Conservation (phyloP, 495 filamentous ascomycete genomes). For the Tuber magnatum region DNA sequence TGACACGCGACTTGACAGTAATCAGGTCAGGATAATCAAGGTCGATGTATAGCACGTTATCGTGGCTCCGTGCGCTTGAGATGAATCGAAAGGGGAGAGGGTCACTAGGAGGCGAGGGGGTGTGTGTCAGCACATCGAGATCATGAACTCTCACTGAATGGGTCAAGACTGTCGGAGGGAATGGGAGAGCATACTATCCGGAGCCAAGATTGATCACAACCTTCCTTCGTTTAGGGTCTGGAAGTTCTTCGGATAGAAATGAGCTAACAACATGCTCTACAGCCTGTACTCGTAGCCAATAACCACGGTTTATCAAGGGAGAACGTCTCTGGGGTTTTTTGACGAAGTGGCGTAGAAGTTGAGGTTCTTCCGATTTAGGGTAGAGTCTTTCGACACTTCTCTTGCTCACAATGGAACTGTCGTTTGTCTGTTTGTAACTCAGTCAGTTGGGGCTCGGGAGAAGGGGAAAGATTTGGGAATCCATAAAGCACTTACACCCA, state of each 20-base stretch:
- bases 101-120: slow-evolving; percentile 55
- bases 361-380: slow-evolving; percentile 56
- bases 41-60: slow-evolving; percentile 64
- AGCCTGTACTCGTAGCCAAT: slow-evolving; percentile 76
- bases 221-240: slow-evolving; percentile 51
- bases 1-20: slow-evolving; percentile 60
- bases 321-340: slow-evolving; percentile 70
- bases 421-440: slow-evolving; percentile 63
- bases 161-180: neutral
- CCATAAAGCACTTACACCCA: slow-evolving; percentile 51
- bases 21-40: slow-evolving; percentile 82
- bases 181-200: slow-evolving; percentile 61
- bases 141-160: neutral
- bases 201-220: slow-evolving; percentile 81
- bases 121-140: slow-evolving; percentile 18
- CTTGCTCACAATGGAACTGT: slow-evolving; percentile 83
- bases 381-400: slow-evolving; percentile 81
- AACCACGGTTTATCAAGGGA: slow-evolving; percentile 80
- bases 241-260: slow-evolving; percentile 55
- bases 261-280: slow-evolving; percentile 63
- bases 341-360: slow-evolving; percentile 82
- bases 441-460: slow-evolving; percentile 12
- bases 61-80: slow-evolving; percentile 50
- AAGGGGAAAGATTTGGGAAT: slow-evolving; percentile 9
- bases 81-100: slow-evolving; percentile 83